Evolutionary conservation across 2,329 filamentous ascomycete genomes (phyloP).

Genomic region (Scytalidium sp.): DNA sequence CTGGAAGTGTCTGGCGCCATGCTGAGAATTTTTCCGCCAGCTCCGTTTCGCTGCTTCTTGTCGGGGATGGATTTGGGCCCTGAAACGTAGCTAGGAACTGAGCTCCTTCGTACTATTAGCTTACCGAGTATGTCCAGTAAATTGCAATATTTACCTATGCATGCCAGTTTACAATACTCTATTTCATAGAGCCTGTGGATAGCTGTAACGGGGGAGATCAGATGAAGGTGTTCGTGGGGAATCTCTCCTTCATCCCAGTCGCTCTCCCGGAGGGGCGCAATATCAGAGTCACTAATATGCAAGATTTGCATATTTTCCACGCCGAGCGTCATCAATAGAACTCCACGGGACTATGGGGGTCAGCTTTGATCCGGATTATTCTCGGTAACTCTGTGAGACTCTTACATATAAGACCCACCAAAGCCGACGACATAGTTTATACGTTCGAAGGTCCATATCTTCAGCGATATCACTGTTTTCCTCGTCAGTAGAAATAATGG

Average conservation of each 20-base stretch:
- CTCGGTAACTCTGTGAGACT: not conserved
- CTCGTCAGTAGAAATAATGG: not conserved
- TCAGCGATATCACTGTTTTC: not conserved
- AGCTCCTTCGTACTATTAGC: not conserved
- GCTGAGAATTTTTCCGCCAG: not conserved
- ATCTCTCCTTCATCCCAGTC: conserved; percentile 2
- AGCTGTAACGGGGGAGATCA: not conserved
- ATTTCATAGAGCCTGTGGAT: not conserved
- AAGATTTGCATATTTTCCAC: conserved; percentile 1
- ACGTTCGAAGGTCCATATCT: not conserved
- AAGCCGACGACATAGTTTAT: not conserved
- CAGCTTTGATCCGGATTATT: not conserved
- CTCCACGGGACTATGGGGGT: not conserved
- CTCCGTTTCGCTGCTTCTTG: not conserved
- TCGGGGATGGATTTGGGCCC: not conserved
- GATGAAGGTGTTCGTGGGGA: not conserved
- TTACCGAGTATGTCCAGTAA: not conserved
- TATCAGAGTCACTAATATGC: not conserved
- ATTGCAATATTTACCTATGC: not conserved
- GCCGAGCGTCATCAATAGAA: not conserved
- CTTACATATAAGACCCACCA: conserved; percentile 3
- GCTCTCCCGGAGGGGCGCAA: not conserved
- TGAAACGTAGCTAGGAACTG: not conserved
- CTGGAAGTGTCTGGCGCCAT: conserved; percentile 1
- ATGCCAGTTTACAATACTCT: conserved; percentile 1